phyloP scores from a whole-genome alignment of 805 yeast genomes.

The Suhomyces tanzawaensis region DNA sequence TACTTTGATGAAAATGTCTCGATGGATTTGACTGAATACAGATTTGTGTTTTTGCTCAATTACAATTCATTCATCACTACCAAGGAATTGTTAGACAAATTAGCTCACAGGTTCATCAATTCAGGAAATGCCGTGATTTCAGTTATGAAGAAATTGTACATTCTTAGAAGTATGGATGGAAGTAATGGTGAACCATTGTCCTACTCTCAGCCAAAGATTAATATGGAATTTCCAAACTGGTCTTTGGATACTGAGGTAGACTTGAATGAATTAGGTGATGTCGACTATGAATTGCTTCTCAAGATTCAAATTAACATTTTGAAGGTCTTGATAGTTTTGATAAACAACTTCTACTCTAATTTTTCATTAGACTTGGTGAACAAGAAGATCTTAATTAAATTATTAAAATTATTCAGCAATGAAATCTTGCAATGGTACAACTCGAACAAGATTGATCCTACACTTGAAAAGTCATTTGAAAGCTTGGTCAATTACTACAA shows the following conservation, averaged over 20 bases:
- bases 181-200: conserved; percentile 5
- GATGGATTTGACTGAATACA: conserved; percentile 39
- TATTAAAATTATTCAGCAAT: conserved; percentile 64
- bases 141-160: conserved; percentile 35
- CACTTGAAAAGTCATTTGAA: conserved; percentile 37
- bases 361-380: conserved; percentile 66
- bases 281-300: conserved; percentile 65
- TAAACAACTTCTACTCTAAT: conserved; percentile 70
- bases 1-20: conserved; percentile 45
- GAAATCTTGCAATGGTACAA: conserved; percentile 55
- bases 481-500: conserved; percentile 51
- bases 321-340: conserved; percentile 69
- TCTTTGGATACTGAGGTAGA: conserved; percentile 35
- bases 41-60: conserved; percentile 41
- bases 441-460: conserved; percentile 37
- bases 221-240: conserved; percentile 60
- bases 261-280: conserved; percentile 41
- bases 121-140: conserved; percentile 46
- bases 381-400: conserved; percentile 57
- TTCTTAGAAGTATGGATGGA: conserved; percentile 10
- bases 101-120: conserved; percentile 40
- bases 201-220: conserved; percentile 6
- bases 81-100: conserved; percentile 35
- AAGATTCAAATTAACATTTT: conserved; percentile 80
- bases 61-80: conserved; percentile 41